phyloP scores from a whole-genome alignment of 495 filamentous ascomycete genomes.

The Aspergillus taichungensis region DNA sequence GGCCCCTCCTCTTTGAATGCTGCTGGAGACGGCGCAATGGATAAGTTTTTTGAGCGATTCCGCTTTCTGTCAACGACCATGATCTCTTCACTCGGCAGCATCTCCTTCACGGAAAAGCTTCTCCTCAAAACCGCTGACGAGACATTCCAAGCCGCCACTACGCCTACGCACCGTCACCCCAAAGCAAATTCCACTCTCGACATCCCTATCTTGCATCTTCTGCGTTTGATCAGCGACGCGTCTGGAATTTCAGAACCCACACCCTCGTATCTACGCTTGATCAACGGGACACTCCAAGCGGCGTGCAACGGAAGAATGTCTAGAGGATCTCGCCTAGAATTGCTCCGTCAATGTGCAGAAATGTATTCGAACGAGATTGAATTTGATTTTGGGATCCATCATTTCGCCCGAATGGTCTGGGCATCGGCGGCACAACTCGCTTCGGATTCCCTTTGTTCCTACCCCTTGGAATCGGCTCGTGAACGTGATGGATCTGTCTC shows the following conservation, averaged over 20 bases:
- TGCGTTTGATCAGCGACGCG: conserved; percentile 24
- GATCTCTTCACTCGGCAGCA: conserved; percentile 55
- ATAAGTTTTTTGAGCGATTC: conserved; percentile 53
- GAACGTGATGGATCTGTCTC: conserved; percentile 35
- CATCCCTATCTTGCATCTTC: conserved; percentile 34
- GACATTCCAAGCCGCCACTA: conserved; percentile 36
- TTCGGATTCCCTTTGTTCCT: conserved; percentile 26
- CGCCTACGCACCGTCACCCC: conserved; percentile 36
- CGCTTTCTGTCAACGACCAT: conserved; percentile 50
- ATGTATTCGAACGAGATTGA: conserved; percentile 12
- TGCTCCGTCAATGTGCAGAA: conserved; percentile 33
- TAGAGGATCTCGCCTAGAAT: conserved; percentile 35
- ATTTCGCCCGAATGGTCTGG: conserved; percentile 25
- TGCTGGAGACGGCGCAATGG: conserved; percentile 11
- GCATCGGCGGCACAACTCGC: conserved; percentile 24
- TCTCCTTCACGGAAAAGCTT: conserved; percentile 74
- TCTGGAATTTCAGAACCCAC: conserved; percentile 14
- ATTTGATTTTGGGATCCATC: conserved; percentile 1
- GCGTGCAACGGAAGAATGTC: conserved; percentile 44
- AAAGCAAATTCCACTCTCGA: conserved; percentile 17
- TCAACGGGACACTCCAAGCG: conserved; percentile 32
- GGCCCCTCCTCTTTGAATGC: conserved; percentile 33
- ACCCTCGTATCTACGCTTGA: conserved; percentile 19
- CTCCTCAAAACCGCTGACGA: conserved; percentile 34
- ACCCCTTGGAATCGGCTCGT: conserved; percentile 34